phyloP scores from a whole-genome alignment of 805 yeast genomes.

The Candida krabiensis region DNA sequence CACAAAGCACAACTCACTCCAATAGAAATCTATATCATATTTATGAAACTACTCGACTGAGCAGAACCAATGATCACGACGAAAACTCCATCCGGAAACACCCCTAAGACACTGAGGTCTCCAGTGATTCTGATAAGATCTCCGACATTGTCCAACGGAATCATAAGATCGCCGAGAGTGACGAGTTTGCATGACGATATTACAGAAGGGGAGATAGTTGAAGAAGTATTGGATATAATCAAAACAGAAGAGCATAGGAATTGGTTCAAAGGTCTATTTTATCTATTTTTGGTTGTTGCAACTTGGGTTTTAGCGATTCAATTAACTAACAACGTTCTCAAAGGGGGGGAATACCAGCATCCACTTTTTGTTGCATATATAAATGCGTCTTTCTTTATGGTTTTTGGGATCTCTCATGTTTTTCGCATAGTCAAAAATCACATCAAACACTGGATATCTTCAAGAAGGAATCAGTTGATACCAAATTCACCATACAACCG shows the following conservation, averaged over 20 bases:
- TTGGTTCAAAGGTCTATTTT: conserved; percentile 44
- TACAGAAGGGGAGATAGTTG: conserved; percentile 25
- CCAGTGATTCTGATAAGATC: conserved; percentile 23
- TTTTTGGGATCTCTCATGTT: conserved; percentile 45
- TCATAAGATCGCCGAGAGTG: conserved; percentile 19
- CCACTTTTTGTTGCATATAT: conserved; percentile 48
- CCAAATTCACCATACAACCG: not conserved
- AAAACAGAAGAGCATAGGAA: conserved; percentile 38
- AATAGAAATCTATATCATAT: no score
- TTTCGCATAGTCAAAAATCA: conserved; percentile 1
- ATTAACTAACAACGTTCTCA: conserved; percentile 47
- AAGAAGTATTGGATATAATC: conserved; percentile 33
- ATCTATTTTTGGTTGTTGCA: conserved; percentile 41
- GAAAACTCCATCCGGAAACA: not conserved
- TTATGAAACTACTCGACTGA: no score
- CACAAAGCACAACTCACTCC: no score
- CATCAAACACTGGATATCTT: conserved; percentile 6
- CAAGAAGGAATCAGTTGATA: not conserved
- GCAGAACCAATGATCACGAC: no score
- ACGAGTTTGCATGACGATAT: conserved; percentile 10
- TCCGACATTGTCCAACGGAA: conserved; percentile 13
- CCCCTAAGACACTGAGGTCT: conserved; percentile 14
- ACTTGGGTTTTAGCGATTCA: conserved; percentile 53
- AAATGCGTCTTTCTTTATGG: conserved; percentile 46
- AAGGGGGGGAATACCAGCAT: conserved; percentile 47